phyloP scores from a whole-genome alignment of 352 stramenopile species.

The Elongisporangium prolatum region DNA sequence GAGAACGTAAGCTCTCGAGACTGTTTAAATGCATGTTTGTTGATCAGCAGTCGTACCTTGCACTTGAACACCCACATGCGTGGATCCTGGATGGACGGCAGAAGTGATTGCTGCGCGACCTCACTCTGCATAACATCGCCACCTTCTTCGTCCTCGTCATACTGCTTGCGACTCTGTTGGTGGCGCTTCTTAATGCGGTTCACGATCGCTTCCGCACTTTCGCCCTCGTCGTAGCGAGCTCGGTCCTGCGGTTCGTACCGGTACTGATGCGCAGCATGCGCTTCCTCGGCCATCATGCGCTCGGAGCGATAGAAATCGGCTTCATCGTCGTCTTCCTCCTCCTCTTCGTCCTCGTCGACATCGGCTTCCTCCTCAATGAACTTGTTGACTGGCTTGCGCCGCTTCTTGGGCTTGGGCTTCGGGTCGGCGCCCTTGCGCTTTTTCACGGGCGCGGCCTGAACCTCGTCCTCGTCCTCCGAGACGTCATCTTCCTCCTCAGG shows the following conservation, averaged over 20 bases:
- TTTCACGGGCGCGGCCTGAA: slow-evolving; percentile 55
- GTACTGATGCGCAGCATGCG: slow-evolving; percentile 52
- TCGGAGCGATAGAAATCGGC: slow-evolving; percentile 77
- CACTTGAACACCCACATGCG: slow-evolving; percentile 91
- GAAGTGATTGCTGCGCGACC: slow-evolving; percentile 81
- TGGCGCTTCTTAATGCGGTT: slow-evolving; percentile 87
- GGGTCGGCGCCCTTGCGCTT: slow-evolving; percentile 66
- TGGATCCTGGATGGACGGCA: slow-evolving; percentile 86
- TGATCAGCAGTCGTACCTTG: slow-evolving; percentile 37
- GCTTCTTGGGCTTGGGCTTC: slow-evolving; percentile 83
- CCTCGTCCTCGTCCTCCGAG: slow-evolving; percentile 36
- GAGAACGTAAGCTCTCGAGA: background rate
- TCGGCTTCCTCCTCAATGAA: slow-evolving; percentile 89
- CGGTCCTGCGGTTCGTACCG: slow-evolving; percentile 76
- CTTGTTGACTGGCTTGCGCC: slow-evolving; percentile 80
- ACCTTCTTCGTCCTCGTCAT: slow-evolving; percentile 81
- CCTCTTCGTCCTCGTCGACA: slow-evolving; percentile 83
- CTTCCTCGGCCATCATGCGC: slow-evolving; percentile 74
- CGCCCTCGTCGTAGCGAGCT: slow-evolving; percentile 69
- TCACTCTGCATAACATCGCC: slow-evolving; percentile 81
- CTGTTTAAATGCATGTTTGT: background rate
- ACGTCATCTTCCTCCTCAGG: slow-evolving; percentile 58
- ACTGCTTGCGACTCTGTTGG: slow-evolving; percentile 80
- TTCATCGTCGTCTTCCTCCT: slow-evolving; percentile 80
- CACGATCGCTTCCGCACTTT: slow-evolving; percentile 82